Conservation (phyloP, 2,329 filamentous ascomycete genomes). For the Shiraia bambusicola region DNA sequence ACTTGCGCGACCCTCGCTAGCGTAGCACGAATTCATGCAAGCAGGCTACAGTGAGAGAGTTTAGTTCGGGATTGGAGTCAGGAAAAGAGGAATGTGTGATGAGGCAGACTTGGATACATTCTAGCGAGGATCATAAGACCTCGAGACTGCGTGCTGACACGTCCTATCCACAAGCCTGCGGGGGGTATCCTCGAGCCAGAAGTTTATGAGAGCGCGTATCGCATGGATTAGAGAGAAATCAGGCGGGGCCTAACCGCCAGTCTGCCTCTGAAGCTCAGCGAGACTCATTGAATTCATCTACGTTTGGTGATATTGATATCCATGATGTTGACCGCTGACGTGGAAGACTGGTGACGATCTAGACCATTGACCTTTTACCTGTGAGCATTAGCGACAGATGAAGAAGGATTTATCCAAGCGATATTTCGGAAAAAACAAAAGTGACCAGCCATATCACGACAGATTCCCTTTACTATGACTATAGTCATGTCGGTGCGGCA, state of each 20-base stretch:
- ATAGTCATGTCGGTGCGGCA: too few species aligned
- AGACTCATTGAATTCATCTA: too few species aligned
- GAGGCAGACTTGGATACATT: conserved; percentile 5
- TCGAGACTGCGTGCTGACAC: conserved; percentile 7
- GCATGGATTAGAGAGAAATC: too few species aligned
- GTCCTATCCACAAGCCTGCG: conserved; percentile 4
- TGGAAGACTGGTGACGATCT: too few species aligned
- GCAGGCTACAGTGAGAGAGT: conserved; percentile 5
- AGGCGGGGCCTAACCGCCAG: neutral
- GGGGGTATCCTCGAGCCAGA: conserved; percentile 3
- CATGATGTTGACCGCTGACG: too few species aligned
- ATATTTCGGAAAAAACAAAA: too few species aligned
- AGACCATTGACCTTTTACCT: too few species aligned
- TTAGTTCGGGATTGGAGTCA: conserved; percentile 3
- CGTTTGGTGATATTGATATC: too few species aligned
- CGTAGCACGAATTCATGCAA: conserved; percentile 5
- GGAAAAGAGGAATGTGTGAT: conserved; percentile 5
- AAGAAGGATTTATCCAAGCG: too few species aligned
- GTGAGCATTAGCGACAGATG: too few species aligned
- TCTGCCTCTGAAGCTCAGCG: conserved; percentile 3
- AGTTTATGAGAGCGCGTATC: neutral
- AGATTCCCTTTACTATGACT: too few species aligned
- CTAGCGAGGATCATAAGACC: conserved; percentile 2
- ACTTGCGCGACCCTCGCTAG: conserved; percentile 2
- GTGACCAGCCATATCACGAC: too few species aligned